A percentile compares a stretch with the other conserved stretches of the same genome.
These are phyloP conservation scores for Aspergillus pseudoviridinutans DNA, from an alignment of 2,329 filamentous ascomycete genomes.

Conservation along the genomic window DNA sequence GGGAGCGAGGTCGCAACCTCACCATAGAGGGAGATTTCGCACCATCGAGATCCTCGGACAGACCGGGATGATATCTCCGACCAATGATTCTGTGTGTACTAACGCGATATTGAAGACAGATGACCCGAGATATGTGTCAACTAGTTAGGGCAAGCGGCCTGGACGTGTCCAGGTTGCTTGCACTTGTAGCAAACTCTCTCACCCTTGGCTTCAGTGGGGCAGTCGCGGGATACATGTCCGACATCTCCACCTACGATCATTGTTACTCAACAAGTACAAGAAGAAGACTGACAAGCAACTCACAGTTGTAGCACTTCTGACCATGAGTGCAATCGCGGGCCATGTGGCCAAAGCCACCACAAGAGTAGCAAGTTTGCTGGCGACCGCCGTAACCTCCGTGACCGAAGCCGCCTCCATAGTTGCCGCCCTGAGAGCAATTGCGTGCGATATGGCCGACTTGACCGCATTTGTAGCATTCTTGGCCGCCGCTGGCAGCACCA, in stretches of 20 bases:
- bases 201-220: slow-evolving; percentile 81
- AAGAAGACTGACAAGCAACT: slow-evolving; percentile 23
- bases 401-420: slow-evolving; percentile 47
- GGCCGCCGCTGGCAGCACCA: slow-evolving; percentile 46
- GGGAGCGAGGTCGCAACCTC: slow-evolving; percentile 17
- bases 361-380: slow-evolving; percentile 94
- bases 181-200: slow-evolving; percentile 99
- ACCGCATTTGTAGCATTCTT: slow-evolving; percentile 98
- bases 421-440: slow-evolving; percentile 52
- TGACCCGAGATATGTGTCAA: slow-evolving; percentile 15
- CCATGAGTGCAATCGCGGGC: slow-evolving; percentile 97
- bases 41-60: slow-evolving; percentile 20
- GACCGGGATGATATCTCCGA: slow-evolving; percentile 8
- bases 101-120: slow-evolving; percentile 24
- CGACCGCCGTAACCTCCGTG: slow-evolving; percentile 48
- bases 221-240: slow-evolving; percentile 92
- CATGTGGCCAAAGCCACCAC: slow-evolving; percentile 96
- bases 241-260: slow-evolving; percentile 66
- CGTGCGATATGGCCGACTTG: slow-evolving; percentile 93
- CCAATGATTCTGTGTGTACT: slow-evolving; percentile 15
- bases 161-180: slow-evolving; percentile 82
- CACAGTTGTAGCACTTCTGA: slow-evolving; percentile 99
- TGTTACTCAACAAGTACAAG: slow-evolving; percentile 1
- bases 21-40: slow-evolving; percentile 23
- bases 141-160: slow-evolving; percentile 87